Conservation (phyloP, 2,329 filamentous ascomycete genomes). For the Venturia nashicola region DNA sequence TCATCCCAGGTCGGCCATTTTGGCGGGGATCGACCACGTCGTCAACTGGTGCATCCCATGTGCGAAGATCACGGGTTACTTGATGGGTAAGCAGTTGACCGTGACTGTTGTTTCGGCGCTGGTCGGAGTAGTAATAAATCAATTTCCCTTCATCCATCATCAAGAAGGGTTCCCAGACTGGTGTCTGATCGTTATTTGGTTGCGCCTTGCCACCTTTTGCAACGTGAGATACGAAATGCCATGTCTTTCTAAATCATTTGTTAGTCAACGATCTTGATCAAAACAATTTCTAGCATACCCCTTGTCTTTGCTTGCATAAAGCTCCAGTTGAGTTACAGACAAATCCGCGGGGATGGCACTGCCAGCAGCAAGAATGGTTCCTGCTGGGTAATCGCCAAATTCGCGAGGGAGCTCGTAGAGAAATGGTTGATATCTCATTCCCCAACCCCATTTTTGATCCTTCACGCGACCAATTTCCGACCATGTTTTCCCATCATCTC, state of each 20-base stretch:
- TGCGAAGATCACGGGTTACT: conserved; percentile 43
- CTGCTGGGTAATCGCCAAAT: conserved; percentile 46
- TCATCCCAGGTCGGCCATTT: conserved; percentile 56
- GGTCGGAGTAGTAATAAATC: conserved; percentile 60
- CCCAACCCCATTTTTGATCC: conserved; percentile 52
- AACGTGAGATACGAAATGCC: conserved; percentile 56
- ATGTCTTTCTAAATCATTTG: conserved; percentile 29
- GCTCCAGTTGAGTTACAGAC: conserved; percentile 52
- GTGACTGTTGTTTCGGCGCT: conserved; percentile 47
- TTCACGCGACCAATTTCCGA: conserved; percentile 48
- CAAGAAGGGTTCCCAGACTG: conserved; percentile 64
- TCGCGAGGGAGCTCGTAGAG: conserved; percentile 49
- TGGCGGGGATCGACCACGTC: conserved; percentile 53
- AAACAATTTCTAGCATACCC: conserved; percentile 24
- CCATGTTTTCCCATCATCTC: conserved; percentile 43
- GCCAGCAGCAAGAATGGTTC: conserved; percentile 51
- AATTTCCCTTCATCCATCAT: conserved; percentile 45
- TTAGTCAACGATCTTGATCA: background rate
- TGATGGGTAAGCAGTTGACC: conserved; percentile 61
- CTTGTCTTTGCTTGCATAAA: conserved; percentile 52
- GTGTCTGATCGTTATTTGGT: conserved; percentile 52
- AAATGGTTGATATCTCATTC: conserved; percentile 57
- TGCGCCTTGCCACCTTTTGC: conserved; percentile 50
- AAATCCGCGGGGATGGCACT: conserved; percentile 48
- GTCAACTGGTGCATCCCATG: conserved; percentile 47